These are phyloP conservation scores for Yamadazyma buinensis DNA, from an alignment of 1,139 yeast genomes.

Conservation along the genomic window DNA sequence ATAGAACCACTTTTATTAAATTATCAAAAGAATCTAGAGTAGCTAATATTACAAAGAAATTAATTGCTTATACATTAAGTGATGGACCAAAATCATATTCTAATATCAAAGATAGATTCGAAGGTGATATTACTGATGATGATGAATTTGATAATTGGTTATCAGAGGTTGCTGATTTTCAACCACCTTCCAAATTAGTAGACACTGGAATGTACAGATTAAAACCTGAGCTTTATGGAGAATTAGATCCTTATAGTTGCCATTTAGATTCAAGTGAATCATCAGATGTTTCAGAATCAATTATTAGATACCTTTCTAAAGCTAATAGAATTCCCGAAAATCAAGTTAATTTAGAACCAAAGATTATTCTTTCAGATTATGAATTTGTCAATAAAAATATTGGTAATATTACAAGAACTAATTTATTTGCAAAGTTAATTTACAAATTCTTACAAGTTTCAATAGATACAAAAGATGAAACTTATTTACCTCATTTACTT, in stretches of 20 bases:
- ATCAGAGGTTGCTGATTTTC: slow-evolving; percentile 38
- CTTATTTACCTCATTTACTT: slow-evolving; percentile 54
- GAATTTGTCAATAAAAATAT: slow-evolving; percentile 34
- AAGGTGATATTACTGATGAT: slow-evolving; percentile 30
- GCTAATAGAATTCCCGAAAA: slow-evolving; percentile 27
- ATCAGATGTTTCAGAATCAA: slow-evolving; percentile 31
- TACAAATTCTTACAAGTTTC: slow-evolving; percentile 55
- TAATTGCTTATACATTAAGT: slow-evolving; percentile 47
- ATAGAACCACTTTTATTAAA: slow-evolving; percentile 45
- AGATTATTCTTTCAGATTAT: slow-evolving; percentile 32
- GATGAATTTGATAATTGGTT: slow-evolving; percentile 35
- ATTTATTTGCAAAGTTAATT: slow-evolving; percentile 51
- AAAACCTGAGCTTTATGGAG: slow-evolving; percentile 35
- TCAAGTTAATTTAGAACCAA: slow-evolving; percentile 40
- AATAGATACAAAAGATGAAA: slow-evolving; percentile 46
- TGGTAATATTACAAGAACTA: slow-evolving; percentile 51
- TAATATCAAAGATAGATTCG: slow-evolving; percentile 35
- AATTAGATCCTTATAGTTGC: slow-evolving; percentile 38
- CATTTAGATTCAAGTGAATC: slow-evolving; percentile 32
- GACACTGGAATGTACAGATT: slow-evolving; percentile 44
- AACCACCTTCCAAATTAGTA: slow-evolving; percentile 36
- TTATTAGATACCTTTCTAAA: slow-evolving; percentile 25
- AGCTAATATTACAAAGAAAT: slow-evolving; percentile 24
- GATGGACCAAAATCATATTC: slow-evolving; percentile 56
- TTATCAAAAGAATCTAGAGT: slow-evolving; percentile 22